Evolutionary conservation across 805 yeast species (phyloP), one percentile per base, ranked within the genome.

Genomic region (Pichia scutulata): DNA sequence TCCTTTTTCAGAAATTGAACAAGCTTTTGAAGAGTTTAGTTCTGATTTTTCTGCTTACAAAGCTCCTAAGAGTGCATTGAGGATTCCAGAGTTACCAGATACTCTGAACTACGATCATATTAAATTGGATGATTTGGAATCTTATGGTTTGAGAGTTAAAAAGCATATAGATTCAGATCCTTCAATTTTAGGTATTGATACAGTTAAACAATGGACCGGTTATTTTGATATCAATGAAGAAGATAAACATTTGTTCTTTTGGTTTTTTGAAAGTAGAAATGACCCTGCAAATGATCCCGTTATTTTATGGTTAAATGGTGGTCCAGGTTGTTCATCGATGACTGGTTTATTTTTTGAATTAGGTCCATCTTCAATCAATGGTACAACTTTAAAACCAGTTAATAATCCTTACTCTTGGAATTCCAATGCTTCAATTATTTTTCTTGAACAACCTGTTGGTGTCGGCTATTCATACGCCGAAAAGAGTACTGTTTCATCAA

Each of bases 311-410:
- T 75, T 89, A 63, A 89, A 89, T 64, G 97, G 97, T 59, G 97
- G 97, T 18, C 96, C 97, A 42, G 97, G 97, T 4, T 89, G 96
- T 70, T 86, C 95, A 16, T 86, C 95, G 12, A 69, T 87, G 69
- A 86, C 95, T 14, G 96, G 96, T 0, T 75, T 86, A 57, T 84
- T 88, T 64, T 86, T 87, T 64, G 96, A 89, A 65, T 75, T 88
- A 59, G 96, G 96, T 26, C 92, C 96, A 16, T 75, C 95, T 2
- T 73, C 82, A 22, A 81, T 88, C 54, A 52, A 60, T 43, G 77
- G 73, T 52, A 66, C 77, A 41, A 78, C 84, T 25, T 64, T 82
- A 52, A 76, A 77, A 60, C 90, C 90, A 22, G 73, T 76, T 41
- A 69, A 70, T 68, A 88, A 88, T 71, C 89, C 89, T 22, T 70